phyloP scores from a whole-genome alignment of 2,329 filamentous ascomycete species.

The Rhytidhysteron rufulum region DNA sequence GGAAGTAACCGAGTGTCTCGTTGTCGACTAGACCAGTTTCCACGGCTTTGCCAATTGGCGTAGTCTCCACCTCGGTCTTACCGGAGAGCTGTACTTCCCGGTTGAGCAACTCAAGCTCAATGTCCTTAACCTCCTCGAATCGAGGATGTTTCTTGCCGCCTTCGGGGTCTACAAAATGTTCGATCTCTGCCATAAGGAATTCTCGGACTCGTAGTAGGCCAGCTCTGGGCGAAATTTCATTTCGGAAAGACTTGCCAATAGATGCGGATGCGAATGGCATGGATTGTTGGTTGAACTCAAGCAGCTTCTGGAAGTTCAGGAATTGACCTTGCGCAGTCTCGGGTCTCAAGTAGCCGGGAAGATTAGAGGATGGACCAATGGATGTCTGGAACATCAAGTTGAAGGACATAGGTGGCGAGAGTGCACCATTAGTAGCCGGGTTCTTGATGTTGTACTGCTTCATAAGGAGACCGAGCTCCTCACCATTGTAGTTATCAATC shows the following conservation, averaged over 20 bases:
- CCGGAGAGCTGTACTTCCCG: constrained; percentile 82
- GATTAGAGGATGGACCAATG: constrained; percentile 87
- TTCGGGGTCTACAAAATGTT: constrained; percentile 94
- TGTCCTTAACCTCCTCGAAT: constrained; percentile 78
- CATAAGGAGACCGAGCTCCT: constrained; percentile 83
- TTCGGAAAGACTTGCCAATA: constrained; percentile 96
- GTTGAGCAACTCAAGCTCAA: constrained; percentile 81
- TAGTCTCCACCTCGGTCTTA: constrained; percentile 68
- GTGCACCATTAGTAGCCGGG: constrained; percentile 71
- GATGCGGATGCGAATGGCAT: constrained; percentile 98
- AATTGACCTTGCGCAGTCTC: constrained; percentile 74
- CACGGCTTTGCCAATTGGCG: constrained; percentile 84
- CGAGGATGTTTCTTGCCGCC: constrained; percentile 91
- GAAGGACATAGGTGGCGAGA: constrained; percentile 81
- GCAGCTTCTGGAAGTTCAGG: constrained; percentile 91
- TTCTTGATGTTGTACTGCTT: constrained; percentile 85
- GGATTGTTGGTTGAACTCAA: constrained; percentile 90
- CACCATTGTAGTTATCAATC: constrained; percentile 92
- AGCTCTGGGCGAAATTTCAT: constrained; percentile 91
- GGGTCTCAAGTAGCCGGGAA: constrained; percentile 79
- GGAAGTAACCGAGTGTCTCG: constrained; percentile 96
- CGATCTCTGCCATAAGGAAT: constrained; percentile 98
- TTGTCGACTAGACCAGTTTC: constrained; percentile 82
- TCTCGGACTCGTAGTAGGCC: constrained; percentile 92
- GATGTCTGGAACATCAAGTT: constrained; percentile 97